Base-by-base conservation (phyloP, 176 grass and related monocot genomes). In the Carex pumila region DNA sequence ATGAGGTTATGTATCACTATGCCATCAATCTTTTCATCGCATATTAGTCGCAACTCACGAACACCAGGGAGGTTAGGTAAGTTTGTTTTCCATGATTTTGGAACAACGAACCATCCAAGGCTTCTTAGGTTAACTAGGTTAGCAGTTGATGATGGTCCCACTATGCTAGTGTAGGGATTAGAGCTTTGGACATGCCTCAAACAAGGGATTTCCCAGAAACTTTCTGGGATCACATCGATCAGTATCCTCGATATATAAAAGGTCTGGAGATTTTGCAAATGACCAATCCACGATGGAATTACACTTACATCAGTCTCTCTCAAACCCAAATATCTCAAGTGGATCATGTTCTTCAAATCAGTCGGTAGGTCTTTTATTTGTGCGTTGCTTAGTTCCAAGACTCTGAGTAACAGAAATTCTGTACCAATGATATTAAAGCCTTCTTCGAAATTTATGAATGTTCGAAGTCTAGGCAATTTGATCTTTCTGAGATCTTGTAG, bases 91-190 rank as follows among this genome's bases (percentile, higher is more conserved):
- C 62, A 65, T 32, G 62, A 65, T 65, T 65, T 32, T 65, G 11
- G 25, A 12, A 65, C 25, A 1, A 2, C 1, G 11, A 32, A 65
- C 11, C 1, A 5, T 32, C 2, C 29, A 13, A 65, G 3, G 10
- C 12, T 66, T 66, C 62, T 13, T 22, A 66, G 63, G 8, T 66
- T 34, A 66, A 32, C 12, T 13, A 66, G 63, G 30, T 66, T 66
- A 34, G 63, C 30, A 66, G 63, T 66, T 32, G 63, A 13, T 34
- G 29, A 12, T 0, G 29, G 57, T 58, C 56, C 56, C 17, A 17
- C 4, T 58, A 58, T 58, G 5, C 1, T 4, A 0, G 0, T n/a
- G 0, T 0, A 1, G n/a, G 0, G 0, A 18, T 1, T 0, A 17
- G 17, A 59, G 7, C 25, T 25, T 25, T 6, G 5, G n/a, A 58